Evolutionary conservation across 257 asterid genomes (phyloP).

Genomic region (Plantago major): DNA sequence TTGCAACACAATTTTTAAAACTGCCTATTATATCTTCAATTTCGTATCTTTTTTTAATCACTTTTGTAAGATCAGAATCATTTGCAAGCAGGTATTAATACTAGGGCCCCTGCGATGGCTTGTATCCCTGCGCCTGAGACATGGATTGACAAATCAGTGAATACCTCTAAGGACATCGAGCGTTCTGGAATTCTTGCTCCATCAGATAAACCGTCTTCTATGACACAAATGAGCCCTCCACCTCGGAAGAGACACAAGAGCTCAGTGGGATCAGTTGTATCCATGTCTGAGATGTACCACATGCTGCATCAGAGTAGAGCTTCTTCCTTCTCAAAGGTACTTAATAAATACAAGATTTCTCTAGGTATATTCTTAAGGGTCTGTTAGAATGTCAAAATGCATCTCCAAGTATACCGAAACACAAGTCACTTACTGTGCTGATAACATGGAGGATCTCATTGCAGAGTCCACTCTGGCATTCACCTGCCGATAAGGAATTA

Average conservation of each 20-base stretch:
- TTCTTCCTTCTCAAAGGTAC: constrained; percentile 44
- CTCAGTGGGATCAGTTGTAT: constrained; percentile 21
- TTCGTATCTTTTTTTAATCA: too few species aligned
- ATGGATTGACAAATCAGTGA: background rate
- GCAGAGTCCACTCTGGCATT: constrained; percentile 51
- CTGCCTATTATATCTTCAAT: too few species aligned
- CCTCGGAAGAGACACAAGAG: constrained; percentile 18
- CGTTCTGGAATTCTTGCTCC: background rate
- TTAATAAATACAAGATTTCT: background rate
- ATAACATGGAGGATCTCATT: constrained; percentile 8
- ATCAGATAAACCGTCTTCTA: background rate
- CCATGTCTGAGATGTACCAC: constrained; percentile 49
- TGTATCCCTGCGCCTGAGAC: too few species aligned
- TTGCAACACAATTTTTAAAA: too few species aligned
- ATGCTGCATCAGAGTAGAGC: constrained; percentile 38
- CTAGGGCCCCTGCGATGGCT: too few species aligned
- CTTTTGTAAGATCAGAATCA: too few species aligned
- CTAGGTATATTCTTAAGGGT: too few species aligned
- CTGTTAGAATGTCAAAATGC: too few species aligned
- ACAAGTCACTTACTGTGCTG: background rate
- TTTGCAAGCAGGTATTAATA: too few species aligned
- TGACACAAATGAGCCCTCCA: constrained; percentile 13
- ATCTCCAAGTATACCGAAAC: too few species aligned
- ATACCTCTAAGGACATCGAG: background rate
- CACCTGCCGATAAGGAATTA: constrained; percentile 51